A percentile compares a stretch with the other conserved stretches of the same genome.
Conservation (phyloP, 2,329 filamentous ascomycete species). For the Aspergillus sp. region DNA sequence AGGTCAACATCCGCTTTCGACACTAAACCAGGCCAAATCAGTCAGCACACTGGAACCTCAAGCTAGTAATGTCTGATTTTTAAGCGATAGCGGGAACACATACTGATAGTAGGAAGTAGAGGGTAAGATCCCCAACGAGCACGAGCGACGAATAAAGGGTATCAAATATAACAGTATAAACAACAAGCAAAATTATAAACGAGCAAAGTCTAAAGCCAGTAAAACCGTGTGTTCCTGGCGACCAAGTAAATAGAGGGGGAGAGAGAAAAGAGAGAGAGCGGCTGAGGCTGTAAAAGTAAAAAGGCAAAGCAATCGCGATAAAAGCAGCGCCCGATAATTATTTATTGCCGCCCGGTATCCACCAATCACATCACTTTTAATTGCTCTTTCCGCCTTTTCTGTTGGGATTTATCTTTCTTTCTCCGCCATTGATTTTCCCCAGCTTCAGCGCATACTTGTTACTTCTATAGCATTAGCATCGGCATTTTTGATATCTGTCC, state of each 20-base stretch:
- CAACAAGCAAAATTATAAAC: neutral
- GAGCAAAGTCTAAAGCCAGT: neutral
- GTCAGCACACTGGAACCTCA: conserved; percentile 20
- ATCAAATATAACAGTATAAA: neutral
- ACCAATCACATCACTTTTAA: conserved; percentile 4
- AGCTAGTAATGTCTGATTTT: neutral
- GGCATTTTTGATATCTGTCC: neutral
- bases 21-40: conserved; percentile 30
- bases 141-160: neutral
- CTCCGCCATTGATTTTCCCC: neutral
- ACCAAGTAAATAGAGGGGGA: neutral
- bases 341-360: neutral
- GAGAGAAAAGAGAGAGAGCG: neutral
- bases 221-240: neutral
- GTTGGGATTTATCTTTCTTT: conserved; percentile 5
- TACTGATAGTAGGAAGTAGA: conserved; percentile 16
- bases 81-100: conserved; percentile 7
- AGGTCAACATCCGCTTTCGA: conserved; percentile 55
- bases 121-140: neutral
- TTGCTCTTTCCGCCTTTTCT: conserved; percentile 7
- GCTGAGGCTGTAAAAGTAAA: neutral
- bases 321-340: conserved; percentile 1
- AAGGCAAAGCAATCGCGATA: conserved; percentile 1
- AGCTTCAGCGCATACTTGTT: neutral
- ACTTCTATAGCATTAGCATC: neutral